Base-by-base conservation (phyloP, 768 basidiomycete genomes). In the Paxillus rubicundulus region DNA sequence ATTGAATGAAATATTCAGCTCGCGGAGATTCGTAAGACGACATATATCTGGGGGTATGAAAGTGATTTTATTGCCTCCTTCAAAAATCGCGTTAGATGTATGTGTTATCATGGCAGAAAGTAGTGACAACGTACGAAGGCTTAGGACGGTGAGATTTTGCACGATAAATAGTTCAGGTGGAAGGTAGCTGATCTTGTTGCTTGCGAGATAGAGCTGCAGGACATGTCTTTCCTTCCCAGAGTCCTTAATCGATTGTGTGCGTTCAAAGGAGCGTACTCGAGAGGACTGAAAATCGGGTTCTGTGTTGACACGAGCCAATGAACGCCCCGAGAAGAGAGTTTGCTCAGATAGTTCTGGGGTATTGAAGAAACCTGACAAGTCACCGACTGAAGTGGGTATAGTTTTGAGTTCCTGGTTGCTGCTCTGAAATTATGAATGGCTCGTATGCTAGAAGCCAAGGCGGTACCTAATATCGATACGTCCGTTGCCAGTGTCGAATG, bases 1-100 rank as follows among this genome's bases (percentile, higher is more conserved):
- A 64, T 90, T 90, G 48, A 76, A 73, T 0, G 84, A 74, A 4
- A 90, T 59, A 53, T 87, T 85, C 7, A 90, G 73, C 40, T 83
- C 78, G 45, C 72, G 72, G 2, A 90, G 75, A 45, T 78, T 77
- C 9, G 61, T 70, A 16, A 89, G 72, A 6, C 70, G 70, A 17
- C 67, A 71, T 33, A 90, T 84, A 46, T 86, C 85, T 0, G 87
- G 80, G 2, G 88, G 87, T 17, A 90, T 65, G 37, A 69, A 71
- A 2, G 68, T 74, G 6, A 91, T 67, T 10, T 63, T 60, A 60
- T 91, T 91, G 5, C 69, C 69, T 3, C 85, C 88, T 87, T 55
- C 7, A 40, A 34, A 20, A 20, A 14, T 36, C 12, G 55, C 14
- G 21, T 45, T 32, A 45, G 27, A 16, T 45, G 12, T 14, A 17